Evolutionary conservation across 257 asterid species (phyloP).

Genomic region (Paraleonurus japonicus): DNA sequence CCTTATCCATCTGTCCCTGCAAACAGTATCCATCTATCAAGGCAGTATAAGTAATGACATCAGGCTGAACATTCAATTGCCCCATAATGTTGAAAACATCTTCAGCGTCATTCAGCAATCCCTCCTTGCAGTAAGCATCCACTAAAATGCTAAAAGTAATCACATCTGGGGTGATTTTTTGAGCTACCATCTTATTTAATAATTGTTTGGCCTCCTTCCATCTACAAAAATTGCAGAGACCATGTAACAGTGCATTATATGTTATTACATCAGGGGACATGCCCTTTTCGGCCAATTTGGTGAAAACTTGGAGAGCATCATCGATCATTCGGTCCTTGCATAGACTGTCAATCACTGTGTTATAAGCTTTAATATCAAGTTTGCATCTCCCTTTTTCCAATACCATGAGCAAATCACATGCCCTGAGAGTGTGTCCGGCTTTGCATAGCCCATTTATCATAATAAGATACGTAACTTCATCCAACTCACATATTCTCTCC

Average conservation of each 20-base stretch:
- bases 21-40: not conserved
- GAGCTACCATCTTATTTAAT: not conserved
- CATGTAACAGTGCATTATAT: no score
- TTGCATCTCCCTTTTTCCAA: no score
- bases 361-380: no score
- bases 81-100: constrained; percentile 6
- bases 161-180: not conserved
- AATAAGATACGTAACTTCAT: not conserved
- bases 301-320: no score
- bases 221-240: no score
- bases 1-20: constrained; percentile 8
- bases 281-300: no score
- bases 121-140: no score
- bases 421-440: not conserved
- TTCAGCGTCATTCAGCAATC: constrained; percentile 15
- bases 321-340: no score
- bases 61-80: not conserved
- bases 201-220: constrained; percentile 18
- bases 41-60: not conserved
- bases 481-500: constrained; percentile 5
- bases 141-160: not conserved
- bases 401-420: constrained; percentile 20
- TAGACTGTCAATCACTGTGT: no score
- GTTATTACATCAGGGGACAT: no score
- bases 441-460: constrained; percentile 39